Evolutionary conservation across 1,284 basidiomycete genomes (phyloP), one percentile per base, ranked within the genome.

Genomic region (Marasmius fiardii): DNA sequence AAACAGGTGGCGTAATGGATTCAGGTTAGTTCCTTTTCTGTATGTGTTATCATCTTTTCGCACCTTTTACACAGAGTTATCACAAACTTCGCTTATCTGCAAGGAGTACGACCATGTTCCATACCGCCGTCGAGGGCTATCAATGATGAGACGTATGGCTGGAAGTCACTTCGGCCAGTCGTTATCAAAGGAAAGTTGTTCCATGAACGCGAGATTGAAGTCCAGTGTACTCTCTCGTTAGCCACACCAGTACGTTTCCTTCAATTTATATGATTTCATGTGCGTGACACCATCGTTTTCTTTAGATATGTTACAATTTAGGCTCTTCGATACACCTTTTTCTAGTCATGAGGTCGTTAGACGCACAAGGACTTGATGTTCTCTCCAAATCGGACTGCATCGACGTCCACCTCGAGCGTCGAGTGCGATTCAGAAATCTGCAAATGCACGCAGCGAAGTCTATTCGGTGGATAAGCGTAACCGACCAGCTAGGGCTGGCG

Each of bases 21-120:
- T 67, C 37, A 66, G 62, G 70, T 71, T 54, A 51, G 65, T 33
- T 26, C 6, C 41, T 53, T 20, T 7, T 56, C 41, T 26, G n/a
- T 51, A 51, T 44, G 55, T 52, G 16, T 24, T 20, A 45, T 4
- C 21, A 51, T 37, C 18, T 31, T 28, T 20, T 51, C 41, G 43
- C 53, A 28, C 16, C 47, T 24, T n/a, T 24, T 45, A 53, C 50
- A 8, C 43, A 73, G 74, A 52, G 60, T 77, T 33, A 64, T 56
- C 52, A 65, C 70, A 3, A 60, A 65, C n/a, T 64, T 77, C 53
- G 67, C 66, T 33, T 77, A 73, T 55, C 51, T 51, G 8, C 56
- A 57, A 20, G 43, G 48, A n/a, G 51, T 28, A 10, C 47, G 14
- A 21, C 16, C 11, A 21, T 20, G 8, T 33, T 31, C 43, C 33